phyloP scores from a whole-genome alignment of 345 rosid species.

The Euphorbia peplus region DNA sequence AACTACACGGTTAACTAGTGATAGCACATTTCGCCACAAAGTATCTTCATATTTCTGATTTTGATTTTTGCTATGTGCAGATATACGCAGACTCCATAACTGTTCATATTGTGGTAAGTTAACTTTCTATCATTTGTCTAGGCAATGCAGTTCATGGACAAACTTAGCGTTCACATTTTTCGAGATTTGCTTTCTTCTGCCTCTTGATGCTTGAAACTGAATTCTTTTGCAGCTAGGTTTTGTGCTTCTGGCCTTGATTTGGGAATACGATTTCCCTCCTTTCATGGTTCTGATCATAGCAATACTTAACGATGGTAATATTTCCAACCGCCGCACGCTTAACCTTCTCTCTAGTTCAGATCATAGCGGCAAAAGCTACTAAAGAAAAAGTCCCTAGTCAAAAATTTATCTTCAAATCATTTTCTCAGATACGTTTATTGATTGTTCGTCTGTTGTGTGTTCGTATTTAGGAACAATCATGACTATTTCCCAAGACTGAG shows the following conservation, averaged over 20 bases:
- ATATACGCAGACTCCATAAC: conserved; percentile 96
- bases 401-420: too few relatives aligned
- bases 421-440: neutral
- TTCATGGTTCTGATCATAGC: conserved; percentile 98
- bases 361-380: too few relatives aligned
- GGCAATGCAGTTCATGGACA: conserved; percentile 2
- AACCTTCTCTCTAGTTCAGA: neutral
- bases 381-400: too few relatives aligned
- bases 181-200: conserved; percentile 5
- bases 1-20: conserved; percentile 69
- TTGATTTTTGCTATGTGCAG: conserved; percentile 47
- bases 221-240: conserved; percentile 72
- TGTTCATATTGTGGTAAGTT: conserved; percentile 84
- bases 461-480: conserved; percentile 74
- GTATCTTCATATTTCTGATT: conserved; percentile 19
- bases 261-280: conserved; percentile 98
- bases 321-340: conserved; percentile 16
- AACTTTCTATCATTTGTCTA: conserved; percentile 14
- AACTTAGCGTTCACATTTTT: neutral
- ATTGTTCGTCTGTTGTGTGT: neutral
- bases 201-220: conserved; percentile 11
- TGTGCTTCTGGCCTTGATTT: conserved; percentile 86
- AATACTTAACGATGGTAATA: conserved; percentile 85
- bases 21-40: neutral
- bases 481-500: conserved; percentile 87